Percentiles rank a stretch among this genome's conserved stretches.
phyloP scores from a whole-genome alignment of 371 early-diverging fungal genomes.

The Neoconidiobolus thromboides region DNA sequence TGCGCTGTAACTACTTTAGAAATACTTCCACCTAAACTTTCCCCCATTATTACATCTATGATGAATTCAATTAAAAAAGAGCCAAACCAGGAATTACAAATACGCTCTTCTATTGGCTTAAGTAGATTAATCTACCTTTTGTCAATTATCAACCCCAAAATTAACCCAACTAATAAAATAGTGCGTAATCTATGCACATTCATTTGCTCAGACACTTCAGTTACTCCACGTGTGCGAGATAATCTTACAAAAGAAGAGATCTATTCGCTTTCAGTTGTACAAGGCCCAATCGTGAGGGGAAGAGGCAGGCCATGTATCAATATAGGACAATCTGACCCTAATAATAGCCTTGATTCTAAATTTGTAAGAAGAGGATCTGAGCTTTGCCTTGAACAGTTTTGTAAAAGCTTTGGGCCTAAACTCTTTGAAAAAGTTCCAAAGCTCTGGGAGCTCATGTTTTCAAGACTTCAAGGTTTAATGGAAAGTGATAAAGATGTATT shows the following conservation, averaged over 20 bases:
- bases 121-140: slow-evolving; percentile 33
- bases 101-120: slow-evolving; percentile 31
- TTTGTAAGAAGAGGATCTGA: slow-evolving; percentile 71
- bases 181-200: slow-evolving; percentile 69
- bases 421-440: slow-evolving; percentile 56
- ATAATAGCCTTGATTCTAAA: slow-evolving; percentile 27
- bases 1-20: slow-evolving; percentile 66
- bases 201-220: slow-evolving; percentile 60
- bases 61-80: slow-evolving; percentile 79
- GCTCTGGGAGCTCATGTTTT: slow-evolving; percentile 34
- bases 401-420: slow-evolving; percentile 41
- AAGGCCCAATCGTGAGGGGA: slow-evolving; percentile 13
- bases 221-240: slow-evolving; percentile 42
- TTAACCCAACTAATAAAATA: slow-evolving; percentile 62
- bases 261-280: slow-evolving; percentile 23
- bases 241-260: slow-evolving; percentile 36
- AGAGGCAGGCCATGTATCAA: slow-evolving; percentile 13
- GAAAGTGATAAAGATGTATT: not conserved
- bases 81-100: slow-evolving; percentile 45
- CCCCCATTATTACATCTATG: slow-evolving; percentile 63
- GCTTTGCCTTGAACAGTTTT: slow-evolving; percentile 41
- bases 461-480: not conserved
- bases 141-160: slow-evolving; percentile 17
- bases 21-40: slow-evolving; percentile 59
- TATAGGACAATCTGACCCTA: slow-evolving; percentile 17